Percentiles rank a stretch among this genome's conserved stretches.
These are phyloP conservation scores for Paramarasmius palmivorus DNA, from an alignment of 1,284 basidiomycete species.

Conservation along the genomic window DNA sequence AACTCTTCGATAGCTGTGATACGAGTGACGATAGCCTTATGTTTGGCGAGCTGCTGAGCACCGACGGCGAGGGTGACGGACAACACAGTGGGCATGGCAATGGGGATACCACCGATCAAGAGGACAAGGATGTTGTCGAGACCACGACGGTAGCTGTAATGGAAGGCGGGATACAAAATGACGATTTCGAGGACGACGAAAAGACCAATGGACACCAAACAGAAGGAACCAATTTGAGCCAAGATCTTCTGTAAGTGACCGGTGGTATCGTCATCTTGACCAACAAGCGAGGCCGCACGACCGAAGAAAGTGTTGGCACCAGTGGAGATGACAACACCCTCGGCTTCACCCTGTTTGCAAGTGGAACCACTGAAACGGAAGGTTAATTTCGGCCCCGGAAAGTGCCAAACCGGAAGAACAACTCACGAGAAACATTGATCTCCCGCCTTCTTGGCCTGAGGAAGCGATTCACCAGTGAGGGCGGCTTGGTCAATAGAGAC, in stretches of 20 bases:
- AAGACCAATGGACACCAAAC: conserved; percentile 89
- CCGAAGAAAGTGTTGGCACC: conserved; percentile 97
- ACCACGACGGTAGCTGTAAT: conserved; percentile 89
- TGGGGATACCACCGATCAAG: conserved; percentile 98
- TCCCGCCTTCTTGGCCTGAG: conserved; percentile 85
- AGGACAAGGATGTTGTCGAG: conserved; percentile 96
- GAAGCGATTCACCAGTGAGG: conserved; percentile 94
- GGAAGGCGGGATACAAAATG: conserved; percentile 86
- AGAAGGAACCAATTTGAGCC: conserved; percentile 95
- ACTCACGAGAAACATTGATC: conserved; percentile 96
- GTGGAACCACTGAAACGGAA: conserved; percentile 74
- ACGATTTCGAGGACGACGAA: conserved; percentile 91
- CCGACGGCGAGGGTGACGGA: conserved; percentile 97
- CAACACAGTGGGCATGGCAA: conserved; percentile 96
- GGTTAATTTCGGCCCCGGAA: conserved; percentile 11
- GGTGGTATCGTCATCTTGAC: conserved; percentile 93
- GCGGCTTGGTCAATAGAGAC: conserved; percentile 97
- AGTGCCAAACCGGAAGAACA: conserved; percentile 9
- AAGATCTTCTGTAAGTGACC: conserved; percentile 98
- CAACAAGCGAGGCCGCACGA: conserved; percentile 93
- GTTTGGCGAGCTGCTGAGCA: conserved; percentile 96
- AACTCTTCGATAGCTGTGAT: conserved; percentile 98
- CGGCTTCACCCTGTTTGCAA: conserved; percentile 96
- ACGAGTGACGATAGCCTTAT: conserved; percentile 98
- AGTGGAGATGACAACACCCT: conserved; percentile 95